phyloP scores from a whole-genome alignment of 1,139 yeast genomes.

The Yamadazyma triangularis region DNA sequence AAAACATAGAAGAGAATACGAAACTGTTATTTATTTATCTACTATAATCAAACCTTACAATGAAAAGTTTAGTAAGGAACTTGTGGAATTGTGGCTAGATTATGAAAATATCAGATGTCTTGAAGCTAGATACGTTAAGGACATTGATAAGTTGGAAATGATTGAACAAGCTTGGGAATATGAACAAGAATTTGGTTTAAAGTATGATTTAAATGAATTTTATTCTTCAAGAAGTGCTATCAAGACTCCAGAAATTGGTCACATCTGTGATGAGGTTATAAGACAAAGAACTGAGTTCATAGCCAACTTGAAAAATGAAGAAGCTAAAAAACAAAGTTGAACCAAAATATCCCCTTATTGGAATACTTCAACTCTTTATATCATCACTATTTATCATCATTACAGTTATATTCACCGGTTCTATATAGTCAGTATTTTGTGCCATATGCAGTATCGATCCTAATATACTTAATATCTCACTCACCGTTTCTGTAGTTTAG shows the following conservation, averaged over 20 bases:
- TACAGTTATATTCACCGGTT: too few relatives aligned
- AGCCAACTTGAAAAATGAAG: not conserved
- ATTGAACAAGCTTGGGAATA: constrained; percentile 88
- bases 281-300: constrained; percentile 42
- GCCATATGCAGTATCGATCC: too few relatives aligned
- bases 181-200: constrained; percentile 59
- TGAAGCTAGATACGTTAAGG: constrained; percentile 90
- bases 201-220: constrained; percentile 64
- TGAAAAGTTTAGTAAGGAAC: constrained; percentile 56
- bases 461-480: too few relatives aligned
- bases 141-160: constrained; percentile 91
- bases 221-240: constrained; percentile 59
- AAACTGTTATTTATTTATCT: constrained; percentile 65
- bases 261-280: constrained; percentile 66
- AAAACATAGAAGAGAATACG: constrained; percentile 79
- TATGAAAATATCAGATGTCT: constrained; percentile 78
- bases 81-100: constrained; percentile 78
- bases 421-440: too few relatives aligned
- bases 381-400: too few relatives aligned
- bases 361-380: too few relatives aligned
- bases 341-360: too few relatives aligned
- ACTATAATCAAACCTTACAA: constrained; percentile 63
- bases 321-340: too few relatives aligned
- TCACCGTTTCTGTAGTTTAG: too few relatives aligned
- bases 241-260: constrained; percentile 66